phyloP scores from a whole-genome alignment of 495 filamentous ascomycete species.

The Penicillium verhagenii region DNA sequence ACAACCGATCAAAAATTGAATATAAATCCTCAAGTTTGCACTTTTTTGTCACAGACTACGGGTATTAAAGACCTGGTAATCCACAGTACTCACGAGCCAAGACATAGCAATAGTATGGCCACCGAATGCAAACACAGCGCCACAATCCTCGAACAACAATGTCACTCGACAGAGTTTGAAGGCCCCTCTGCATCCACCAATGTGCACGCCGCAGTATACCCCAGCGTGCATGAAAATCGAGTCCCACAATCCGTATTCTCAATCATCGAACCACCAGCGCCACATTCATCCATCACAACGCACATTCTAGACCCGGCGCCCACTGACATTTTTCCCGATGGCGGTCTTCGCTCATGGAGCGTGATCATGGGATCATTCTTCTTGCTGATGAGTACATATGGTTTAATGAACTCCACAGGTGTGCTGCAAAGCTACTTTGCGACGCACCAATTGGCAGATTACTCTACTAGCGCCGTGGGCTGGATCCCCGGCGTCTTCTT shows the following conservation, averaged over 20 bases:
- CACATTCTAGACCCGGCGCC: constrained; percentile 11
- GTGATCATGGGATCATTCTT: constrained; percentile 64
- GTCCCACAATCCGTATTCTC: constrained; percentile 21
- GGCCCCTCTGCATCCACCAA: not conserved
- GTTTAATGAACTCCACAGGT: constrained; percentile 60
- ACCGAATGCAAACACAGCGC: not conserved
- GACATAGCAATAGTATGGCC: not conserved
- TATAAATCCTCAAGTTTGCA: not conserved
- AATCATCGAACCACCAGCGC: constrained; percentile 22
- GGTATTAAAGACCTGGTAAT: no score
- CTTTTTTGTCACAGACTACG: not conserved
- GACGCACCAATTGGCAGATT: constrained; percentile 54
- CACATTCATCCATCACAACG: constrained; percentile 19
- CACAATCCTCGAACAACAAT: not conserved
- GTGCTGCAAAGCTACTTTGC: constrained; percentile 64
- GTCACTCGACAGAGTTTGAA: not conserved
- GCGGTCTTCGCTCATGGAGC: constrained; percentile 59
- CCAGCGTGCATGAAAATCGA: constrained; percentile 9
- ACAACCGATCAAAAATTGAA: not conserved
- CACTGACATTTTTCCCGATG: constrained; percentile 55
- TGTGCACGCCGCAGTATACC: not conserved
- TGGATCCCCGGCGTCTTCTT: constrained; percentile 66
- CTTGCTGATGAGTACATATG: constrained; percentile 59
- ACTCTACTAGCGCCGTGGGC: constrained; percentile 56
- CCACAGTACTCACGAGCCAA: not conserved